Base-by-base conservation (phyloP, 352 stramenopile genomes). In the Aphanomyces cochlioides region DNA sequence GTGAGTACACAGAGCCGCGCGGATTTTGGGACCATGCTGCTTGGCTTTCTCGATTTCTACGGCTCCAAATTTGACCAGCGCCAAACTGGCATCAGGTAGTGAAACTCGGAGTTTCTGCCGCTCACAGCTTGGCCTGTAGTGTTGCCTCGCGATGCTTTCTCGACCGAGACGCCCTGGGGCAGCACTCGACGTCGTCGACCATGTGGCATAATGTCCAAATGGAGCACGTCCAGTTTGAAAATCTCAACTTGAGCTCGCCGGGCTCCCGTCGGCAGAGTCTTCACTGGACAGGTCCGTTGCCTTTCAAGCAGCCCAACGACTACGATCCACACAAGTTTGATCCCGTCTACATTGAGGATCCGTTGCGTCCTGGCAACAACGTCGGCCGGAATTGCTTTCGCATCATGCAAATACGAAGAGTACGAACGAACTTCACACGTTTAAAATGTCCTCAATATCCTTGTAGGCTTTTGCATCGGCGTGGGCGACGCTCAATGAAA, bases 1-100 rank as follows among this genome's bases (percentile, higher is more conserved):
- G 82, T 87, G 7, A 78, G 85, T 21, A 21, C 71, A 15, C 82
- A 85, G n/a, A 88, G 87, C 37, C 80, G 79, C 21, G 80, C 87
- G 4, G 96, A 99, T 72, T 97, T 96, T 67, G 96, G 96, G 34
- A 93, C 97, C 43, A 85, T 98, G 64, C 80, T 99, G 1, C 97
- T 98, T 87, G 95, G 95, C 0, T 97, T 99, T 66, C 81, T 99
- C 8, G 95, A 99, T 67, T 99, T 98, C 73, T 99, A 98, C 76
- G 96, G 96, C 19, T 99, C 98, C 63, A 88, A 85, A 0, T 97
- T 97, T 59, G 89, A 97, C 64, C 88, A 90, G 19, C 87, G 89
- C 8, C 93, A 84, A 5, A 98, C 89, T 4, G 91, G 91, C 12
- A 96, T 97, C 56, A 97, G 54, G 76, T 61, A 61, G 7, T 36